Base-by-base conservation (phyloP, 345 rosid genomes). In the Murraya paniculata region DNA sequence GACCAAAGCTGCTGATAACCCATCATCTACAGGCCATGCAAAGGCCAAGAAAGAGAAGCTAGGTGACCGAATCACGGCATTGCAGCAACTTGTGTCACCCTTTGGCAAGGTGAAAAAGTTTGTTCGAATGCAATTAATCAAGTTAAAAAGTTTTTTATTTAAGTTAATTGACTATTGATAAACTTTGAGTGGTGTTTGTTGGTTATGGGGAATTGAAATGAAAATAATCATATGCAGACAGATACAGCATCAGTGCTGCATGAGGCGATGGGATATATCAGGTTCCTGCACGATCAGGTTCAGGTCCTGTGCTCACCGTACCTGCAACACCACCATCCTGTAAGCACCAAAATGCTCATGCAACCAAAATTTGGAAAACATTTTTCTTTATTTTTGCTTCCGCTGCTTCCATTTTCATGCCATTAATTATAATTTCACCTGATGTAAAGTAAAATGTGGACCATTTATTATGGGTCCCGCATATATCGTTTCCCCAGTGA, bases 211-310 rank as follows among this genome's bases (percentile, higher is more conserved):
- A 61, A 39, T 64, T 83, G 81, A 64, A 75, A 71, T 59, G 30
- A 41, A 45, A 45, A 45, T 45, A 45, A 45, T 45, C 19, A 61
- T 53, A 18, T 78, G 82, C 93, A 93, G 99, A 95, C 97, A n/a
- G 99, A 92, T 84, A 90, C 97, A 45, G 94, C 99, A 31, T 90
- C 98, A 4, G 99, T 95, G 78, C 84, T 95, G 35, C 97, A 95
- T 84, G 98, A 95, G 83, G 98, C 99, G 74, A 92, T 90, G 97
- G 99, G 97, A 81, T 95, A 92, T 57, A 95, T 95, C 88, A 90
- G 90, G 85, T 93, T 95, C 79, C 86, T 95, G 80, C 98, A 95
- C 28, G 97, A 95, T 14, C 99, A 95, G 85, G 89, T 95, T 77
- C 96, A 92, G 87, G 97, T 91, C 36, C 91, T 95, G 22, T 88